phyloP scores from a whole-genome alignment of 306 rosid genomes.

The Cyclanthera cordifolia region DNA sequence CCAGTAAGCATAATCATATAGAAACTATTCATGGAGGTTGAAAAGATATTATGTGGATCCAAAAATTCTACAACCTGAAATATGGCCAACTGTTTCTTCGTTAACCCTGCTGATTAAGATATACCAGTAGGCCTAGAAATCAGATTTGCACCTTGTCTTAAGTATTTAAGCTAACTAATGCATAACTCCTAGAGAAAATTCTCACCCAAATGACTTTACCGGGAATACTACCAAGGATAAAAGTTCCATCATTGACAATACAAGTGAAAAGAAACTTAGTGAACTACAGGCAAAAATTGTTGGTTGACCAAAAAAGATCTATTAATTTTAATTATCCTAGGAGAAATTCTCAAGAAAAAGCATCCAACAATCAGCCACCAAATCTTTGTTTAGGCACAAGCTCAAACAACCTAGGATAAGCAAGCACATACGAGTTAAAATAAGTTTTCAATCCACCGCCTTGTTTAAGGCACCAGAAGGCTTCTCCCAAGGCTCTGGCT shows the following conservation, averaged over 20 bases:
- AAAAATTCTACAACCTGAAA: not conserved
- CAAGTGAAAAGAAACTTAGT: not conserved
- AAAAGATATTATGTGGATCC: not conserved
- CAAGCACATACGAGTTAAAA: not conserved
- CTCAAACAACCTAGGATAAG: not conserved
- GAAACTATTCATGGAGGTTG: not conserved
- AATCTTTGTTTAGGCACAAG: not conserved
- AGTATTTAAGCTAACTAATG: not conserved
- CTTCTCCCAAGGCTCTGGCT: not conserved
- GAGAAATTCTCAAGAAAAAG: not conserved
- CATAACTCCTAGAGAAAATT: not conserved
- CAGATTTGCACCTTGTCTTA: not conserved
- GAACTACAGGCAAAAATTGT: not conserved
- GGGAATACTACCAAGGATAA: not conserved
- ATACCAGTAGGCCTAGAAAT: not conserved
- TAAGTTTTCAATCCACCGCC: not conserved
- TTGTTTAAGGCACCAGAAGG: not conserved
- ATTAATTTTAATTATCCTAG: not conserved
- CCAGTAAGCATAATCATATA: not conserved
- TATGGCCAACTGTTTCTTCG: not conserved
- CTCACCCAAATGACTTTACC: not conserved
- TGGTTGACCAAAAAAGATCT: not conserved
- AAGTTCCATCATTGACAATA: not conserved
- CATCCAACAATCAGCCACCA: not conserved
- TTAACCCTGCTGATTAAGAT: not conserved